Evolutionary conservation across 306 rosid genomes (phyloP).

Genomic region (Quercus aquifolioides): DNA sequence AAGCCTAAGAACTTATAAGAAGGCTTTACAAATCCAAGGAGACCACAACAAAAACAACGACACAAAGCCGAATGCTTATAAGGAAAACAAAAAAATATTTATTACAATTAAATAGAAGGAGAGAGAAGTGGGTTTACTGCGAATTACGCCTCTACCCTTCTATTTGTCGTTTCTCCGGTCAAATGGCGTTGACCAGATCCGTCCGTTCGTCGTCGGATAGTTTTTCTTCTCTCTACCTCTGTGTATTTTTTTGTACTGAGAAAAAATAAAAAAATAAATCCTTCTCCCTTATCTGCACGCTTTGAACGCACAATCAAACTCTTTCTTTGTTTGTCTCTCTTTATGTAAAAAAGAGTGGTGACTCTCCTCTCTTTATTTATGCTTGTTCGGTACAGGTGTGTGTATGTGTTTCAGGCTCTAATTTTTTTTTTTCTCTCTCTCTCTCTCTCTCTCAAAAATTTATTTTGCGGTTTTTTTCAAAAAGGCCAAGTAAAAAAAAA

Average conservation of each 20-base stretch:
- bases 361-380: not conserved
- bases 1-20: not conserved
- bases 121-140: not conserved
- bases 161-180: slow-evolving; percentile 35
- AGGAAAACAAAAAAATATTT: not conserved
- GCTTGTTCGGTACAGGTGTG: slow-evolving; percentile 24
- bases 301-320: slow-evolving; percentile 17
- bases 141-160: slow-evolving; percentile 25
- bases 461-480: not conserved
- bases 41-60: slow-evolving; percentile 42
- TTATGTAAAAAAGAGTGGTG: not conserved
- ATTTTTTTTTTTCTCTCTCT: not conserved
- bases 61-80: slow-evolving; percentile 38
- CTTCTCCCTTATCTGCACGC: slow-evolving; percentile 43
- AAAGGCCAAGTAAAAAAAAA: slow-evolving; percentile 16
- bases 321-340: not conserved
- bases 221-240: slow-evolving; percentile 13
- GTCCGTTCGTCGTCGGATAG: slow-evolving; percentile 21
- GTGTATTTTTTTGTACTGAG: not conserved
- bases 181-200: slow-evolving; percentile 70
- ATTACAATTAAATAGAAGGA: not conserved
- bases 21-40: not conserved
- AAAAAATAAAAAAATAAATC: slow-evolving; percentile 1
- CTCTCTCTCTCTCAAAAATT: too few species aligned
- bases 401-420: too few species aligned